These are phyloP conservation scores for Phyllosticta capitalensis DNA, from an alignment of 2,329 filamentous ascomycete species.

Conservation along the genomic window DNA sequence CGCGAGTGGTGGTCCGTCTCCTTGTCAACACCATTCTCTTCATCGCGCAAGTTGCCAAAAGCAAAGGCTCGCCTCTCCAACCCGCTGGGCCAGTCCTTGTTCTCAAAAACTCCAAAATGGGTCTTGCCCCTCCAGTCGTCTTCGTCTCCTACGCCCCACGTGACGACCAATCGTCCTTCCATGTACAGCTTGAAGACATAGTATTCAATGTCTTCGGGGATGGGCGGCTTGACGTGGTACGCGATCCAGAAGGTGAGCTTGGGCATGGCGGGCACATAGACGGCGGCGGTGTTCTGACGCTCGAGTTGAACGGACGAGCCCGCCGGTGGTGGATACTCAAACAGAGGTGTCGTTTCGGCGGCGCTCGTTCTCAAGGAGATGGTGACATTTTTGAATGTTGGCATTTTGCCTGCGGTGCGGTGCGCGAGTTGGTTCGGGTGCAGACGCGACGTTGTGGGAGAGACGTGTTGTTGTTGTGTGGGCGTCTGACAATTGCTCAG, in stretches of 20 bases:
- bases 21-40: constrained; percentile 8
- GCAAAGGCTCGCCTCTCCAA: constrained; percentile 35
- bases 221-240: constrained; percentile 9
- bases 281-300: background rate
- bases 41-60: constrained; percentile 21
- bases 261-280: constrained; percentile 5
- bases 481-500: no score
- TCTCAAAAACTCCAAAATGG: constrained; percentile 35
- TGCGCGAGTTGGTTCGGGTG: background rate
- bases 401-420: background rate
- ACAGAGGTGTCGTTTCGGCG: constrained; percentile 1
- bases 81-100: constrained; percentile 19
- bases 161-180: constrained; percentile 29
- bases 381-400: constrained; percentile 7
- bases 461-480: background rate
- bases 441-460: background rate
- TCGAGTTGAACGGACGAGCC: background rate
- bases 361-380: constrained; percentile 4
- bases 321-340: constrained; percentile 6
- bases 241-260: constrained; percentile 7
- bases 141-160: constrained; percentile 35
- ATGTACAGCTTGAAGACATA: constrained; percentile 41
- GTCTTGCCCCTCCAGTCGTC: constrained; percentile 36
- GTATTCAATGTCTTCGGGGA: constrained; percentile 9
- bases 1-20: constrained; percentile 18